These are phyloP conservation scores for Xylona heveae DNA, from an alignment of 495 filamentous ascomycete species.

Conservation along the genomic window DNA sequence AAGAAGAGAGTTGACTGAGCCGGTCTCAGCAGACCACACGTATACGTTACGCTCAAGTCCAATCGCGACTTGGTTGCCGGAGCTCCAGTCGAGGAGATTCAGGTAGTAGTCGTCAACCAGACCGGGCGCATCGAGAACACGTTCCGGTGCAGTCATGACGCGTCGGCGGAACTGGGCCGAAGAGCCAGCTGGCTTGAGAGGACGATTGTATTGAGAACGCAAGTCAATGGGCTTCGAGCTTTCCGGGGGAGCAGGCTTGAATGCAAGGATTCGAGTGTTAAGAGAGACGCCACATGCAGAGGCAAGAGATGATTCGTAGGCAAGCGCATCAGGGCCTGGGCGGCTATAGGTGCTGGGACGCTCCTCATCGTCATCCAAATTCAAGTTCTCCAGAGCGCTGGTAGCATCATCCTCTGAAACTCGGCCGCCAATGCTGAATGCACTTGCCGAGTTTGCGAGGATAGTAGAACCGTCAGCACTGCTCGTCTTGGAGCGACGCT, in stretches of 20 bases:
- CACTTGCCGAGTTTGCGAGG: constrained; percentile 43
- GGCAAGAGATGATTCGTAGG: constrained; percentile 83
- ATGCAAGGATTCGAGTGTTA: constrained; percentile 90
- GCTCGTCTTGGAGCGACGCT: constrained; percentile 46
- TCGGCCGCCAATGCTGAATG: constrained; percentile 40
- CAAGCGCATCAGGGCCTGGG: constrained; percentile 65
- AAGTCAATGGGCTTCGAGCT: constrained; percentile 96
- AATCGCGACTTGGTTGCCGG: constrained; percentile 92
- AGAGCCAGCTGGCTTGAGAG: constrained; percentile 53
- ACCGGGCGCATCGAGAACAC: constrained; percentile 91
- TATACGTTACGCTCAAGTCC: constrained; percentile 93
- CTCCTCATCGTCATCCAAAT: constrained; percentile 34
- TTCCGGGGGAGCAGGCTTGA: constrained; percentile 92
- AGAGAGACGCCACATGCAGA: constrained; percentile 81
- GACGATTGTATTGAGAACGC: constrained; percentile 92
- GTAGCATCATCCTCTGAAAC: constrained; percentile 55
- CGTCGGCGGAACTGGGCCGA: constrained; percentile 74
- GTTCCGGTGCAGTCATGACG: constrained; percentile 83
- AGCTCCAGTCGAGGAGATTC: constrained; percentile 95
- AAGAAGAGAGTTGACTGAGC: constrained; percentile 64
- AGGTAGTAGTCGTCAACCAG: constrained; percentile 98
- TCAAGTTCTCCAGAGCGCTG: constrained; percentile 57
- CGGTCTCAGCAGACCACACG: constrained; percentile 95
- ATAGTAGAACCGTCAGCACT: constrained; percentile 46
- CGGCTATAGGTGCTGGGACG: constrained; percentile 34